Evolutionary conservation across 2,329 filamentous ascomycete genomes (phyloP).

Genomic region (Trichoderma koningii): DNA sequence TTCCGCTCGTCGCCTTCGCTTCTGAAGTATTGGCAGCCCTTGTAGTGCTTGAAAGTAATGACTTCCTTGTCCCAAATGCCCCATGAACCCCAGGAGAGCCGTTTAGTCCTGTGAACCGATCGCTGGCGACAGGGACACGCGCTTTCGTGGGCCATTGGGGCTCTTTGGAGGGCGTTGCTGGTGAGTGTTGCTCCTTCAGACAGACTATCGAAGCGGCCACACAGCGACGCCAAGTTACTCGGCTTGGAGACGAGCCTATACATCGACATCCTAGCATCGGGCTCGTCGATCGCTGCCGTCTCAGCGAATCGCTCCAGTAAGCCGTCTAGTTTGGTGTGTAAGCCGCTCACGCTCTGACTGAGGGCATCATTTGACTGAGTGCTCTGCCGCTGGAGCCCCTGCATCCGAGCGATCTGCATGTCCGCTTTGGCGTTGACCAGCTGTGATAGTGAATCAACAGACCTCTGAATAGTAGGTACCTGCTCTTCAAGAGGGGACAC

Average conservation of each 20-base stretch:
- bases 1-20: not conserved
- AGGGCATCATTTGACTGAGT: too few species aligned
- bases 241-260: not conserved
- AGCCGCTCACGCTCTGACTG: too few species aligned
- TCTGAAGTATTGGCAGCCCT: not conserved
- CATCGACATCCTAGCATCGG: not conserved
- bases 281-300: not conserved
- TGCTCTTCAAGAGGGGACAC: too few species aligned
- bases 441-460: too few species aligned
- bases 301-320: not conserved
- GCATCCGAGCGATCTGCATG: too few species aligned
- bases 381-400: too few species aligned
- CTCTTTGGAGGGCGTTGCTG: not conserved
- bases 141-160: not conserved
- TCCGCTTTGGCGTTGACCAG: too few species aligned
- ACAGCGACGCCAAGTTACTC: not conserved
- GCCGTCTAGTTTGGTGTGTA: not conserved
- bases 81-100: not conserved
- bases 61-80: not conserved
- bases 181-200: not conserved
- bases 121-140: not conserved
- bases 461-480: too few species aligned
- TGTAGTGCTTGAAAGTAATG: not conserved
- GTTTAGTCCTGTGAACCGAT: not conserved
- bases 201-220: not conserved